Conservation (phyloP, 1,139 yeast genomes). For the Hansenula sp. region DNA sequence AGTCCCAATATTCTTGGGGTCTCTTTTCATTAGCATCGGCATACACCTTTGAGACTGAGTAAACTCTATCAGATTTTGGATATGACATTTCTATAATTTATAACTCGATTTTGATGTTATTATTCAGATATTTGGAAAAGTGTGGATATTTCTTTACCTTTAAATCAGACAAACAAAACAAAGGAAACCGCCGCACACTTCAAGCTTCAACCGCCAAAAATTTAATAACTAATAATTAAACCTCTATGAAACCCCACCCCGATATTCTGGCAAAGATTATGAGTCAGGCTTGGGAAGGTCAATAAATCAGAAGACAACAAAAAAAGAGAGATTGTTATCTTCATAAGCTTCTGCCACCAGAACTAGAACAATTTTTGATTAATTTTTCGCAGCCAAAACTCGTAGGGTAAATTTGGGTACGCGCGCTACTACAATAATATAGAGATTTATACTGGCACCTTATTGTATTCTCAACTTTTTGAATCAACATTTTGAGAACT, state of each 20-base stretch:
- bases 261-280: no score
- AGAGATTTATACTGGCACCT: no score
- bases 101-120: not conserved
- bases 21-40: conserved; percentile 78
- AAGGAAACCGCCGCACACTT: no score
- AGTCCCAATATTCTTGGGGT: conserved; percentile 93
- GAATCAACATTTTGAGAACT: no score
- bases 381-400: not conserved
- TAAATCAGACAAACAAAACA: no score
- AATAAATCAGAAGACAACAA: no score
- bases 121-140: not conserved
- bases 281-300: no score
- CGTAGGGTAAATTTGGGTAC: not conserved
- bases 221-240: no score
- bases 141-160: not conserved
- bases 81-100: conserved; percentile 15
- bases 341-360: not conserved
- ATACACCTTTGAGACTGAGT: conserved; percentile 59
- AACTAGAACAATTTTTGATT: not conserved
- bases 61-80: conserved; percentile 33
- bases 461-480: no score
- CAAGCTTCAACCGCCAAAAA: no score
- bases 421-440: not conserved
- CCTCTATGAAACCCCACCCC: no score
- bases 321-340: no score